A percentile compares a stretch with the other conserved stretches of the same genome.
These are phyloP conservation scores for Rhizoclosmatium globosum DNA, from an alignment of 192 early-diverging fungal genomes.

Conservation along the genomic window DNA sequence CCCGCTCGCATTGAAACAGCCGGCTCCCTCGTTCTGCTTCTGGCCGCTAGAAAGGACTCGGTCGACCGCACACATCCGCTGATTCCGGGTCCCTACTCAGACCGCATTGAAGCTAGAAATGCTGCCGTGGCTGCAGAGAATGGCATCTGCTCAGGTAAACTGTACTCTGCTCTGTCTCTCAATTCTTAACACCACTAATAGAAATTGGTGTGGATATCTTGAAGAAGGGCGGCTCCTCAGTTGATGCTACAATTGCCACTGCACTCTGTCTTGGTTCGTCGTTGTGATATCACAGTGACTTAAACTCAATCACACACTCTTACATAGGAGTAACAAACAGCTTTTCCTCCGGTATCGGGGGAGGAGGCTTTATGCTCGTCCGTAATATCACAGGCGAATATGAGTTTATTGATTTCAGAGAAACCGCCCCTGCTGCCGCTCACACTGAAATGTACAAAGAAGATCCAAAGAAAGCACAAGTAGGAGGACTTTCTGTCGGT, in stretches of 20 bases:
- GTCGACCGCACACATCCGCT: neutral
- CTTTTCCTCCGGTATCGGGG: conserved; percentile 91
- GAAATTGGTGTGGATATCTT: conserved; percentile 64
- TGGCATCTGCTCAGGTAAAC: conserved; percentile 40
- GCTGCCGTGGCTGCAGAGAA: conserved; percentile 54
- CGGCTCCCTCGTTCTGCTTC: conserved; percentile 14
- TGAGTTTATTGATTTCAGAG: conserved; percentile 85
- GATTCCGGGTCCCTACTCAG: conserved; percentile 7
- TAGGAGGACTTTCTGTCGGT: conserved; percentile 51
- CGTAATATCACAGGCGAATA: conserved; percentile 55
- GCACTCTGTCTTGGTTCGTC: conserved; percentile 75
- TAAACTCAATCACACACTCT: too few relatives aligned
- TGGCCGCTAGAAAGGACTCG: conserved; percentile 18
- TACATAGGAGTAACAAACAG: conserved; percentile 66
- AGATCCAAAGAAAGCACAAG: conserved; percentile 68
- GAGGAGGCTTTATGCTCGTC: conserved; percentile 94
- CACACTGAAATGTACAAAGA: conserved; percentile 82
- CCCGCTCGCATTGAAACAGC: neutral
- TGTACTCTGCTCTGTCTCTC: neutral
- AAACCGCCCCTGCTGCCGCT: conserved; percentile 80
- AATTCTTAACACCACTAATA: neutral
- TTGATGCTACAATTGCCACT: conserved; percentile 89
- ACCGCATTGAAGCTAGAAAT: conserved; percentile 14
- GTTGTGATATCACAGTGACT: conserved; percentile 47
- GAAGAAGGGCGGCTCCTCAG: conserved; percentile 85